Evolutionary conservation across 495 filamentous ascomycete species (phyloP), one percentile per base, ranked within the genome.

Genomic region (Aspergillus cavernicola): DNA sequence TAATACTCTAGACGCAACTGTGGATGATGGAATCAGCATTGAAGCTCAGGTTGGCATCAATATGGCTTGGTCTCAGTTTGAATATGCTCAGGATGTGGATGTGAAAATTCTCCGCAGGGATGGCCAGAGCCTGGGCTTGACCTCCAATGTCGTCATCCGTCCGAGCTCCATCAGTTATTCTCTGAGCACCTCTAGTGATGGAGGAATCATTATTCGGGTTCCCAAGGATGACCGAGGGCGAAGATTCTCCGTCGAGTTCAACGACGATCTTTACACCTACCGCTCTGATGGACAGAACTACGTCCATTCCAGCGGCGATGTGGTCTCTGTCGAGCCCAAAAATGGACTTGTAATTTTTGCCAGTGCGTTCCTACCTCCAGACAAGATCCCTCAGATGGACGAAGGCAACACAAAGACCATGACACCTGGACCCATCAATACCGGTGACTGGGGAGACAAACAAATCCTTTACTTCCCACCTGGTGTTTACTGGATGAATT

Each of bases 291-390:
- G 43, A 18, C 43, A 47, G 26, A 47, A 47, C n/a, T 47, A 32
- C 5, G n/a, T 47, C 26, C n/a, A 43, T 26, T 43, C 40, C 40
- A 18, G 40, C 12, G 51, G 42, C 10, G 36, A 49, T n/a, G 35
- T 58, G 19, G 55, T 58, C n/a, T 50, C 41, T 4, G 36, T 48
- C 15, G 63, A 66, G 37, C 63, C 64, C 16, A 36, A 11, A 13
- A 63, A 65, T 39, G 41, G 60, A 1, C 63, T 67, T 16, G 6
- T 67, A 6, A 61, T 67, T 31, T 67, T 67, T 49, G 64, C 64
- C 10, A 63, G 59, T 45, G 52, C 63, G 5, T 61, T 57, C 37
- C 53, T 58, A 3, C 52, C 56, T 13, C 37, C 54, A 2, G 44
- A 53, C 33, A 33, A 49, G 43, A 50, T 59, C 29, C 57, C 57